These are phyloP conservation scores for Wolfiporia cocos DNA, from an alignment of 1,284 basidiomycete species.

Conservation along the genomic window DNA sequence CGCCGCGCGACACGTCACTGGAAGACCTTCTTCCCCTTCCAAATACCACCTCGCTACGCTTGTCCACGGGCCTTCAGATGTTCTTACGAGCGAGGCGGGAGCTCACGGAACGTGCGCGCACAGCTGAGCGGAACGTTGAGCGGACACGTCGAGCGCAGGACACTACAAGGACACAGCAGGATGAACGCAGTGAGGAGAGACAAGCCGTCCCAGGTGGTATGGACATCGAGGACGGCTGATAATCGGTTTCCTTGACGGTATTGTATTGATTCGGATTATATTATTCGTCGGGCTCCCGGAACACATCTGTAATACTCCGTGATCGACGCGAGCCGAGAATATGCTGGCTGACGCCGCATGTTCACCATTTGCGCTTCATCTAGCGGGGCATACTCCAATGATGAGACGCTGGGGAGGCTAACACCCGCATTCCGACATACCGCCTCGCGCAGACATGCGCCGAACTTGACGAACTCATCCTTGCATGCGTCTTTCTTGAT, in stretches of 20 bases:
- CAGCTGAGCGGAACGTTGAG: constrained; percentile 1
- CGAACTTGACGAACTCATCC: constrained; percentile 73
- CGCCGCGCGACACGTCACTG: constrained; percentile 18
- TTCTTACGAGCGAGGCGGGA: constrained; percentile 41
- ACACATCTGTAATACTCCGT: background rate
- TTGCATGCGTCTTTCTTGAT: constrained; percentile 73
- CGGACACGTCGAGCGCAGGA: constrained; percentile 17
- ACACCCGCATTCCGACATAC: constrained; percentile 29
- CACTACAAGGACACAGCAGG: constrained; percentile 24
- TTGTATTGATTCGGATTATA: constrained; percentile 1
- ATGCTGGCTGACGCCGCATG: no score
- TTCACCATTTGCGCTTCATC: constrained; percentile 66
- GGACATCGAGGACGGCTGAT: constrained; percentile 27
- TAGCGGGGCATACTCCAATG: no score
- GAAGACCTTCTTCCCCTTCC: constrained; percentile 50
- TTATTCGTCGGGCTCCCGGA: background rate
- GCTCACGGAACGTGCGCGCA: constrained; percentile 26
- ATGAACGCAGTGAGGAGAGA: constrained; percentile 14
- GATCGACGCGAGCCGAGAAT: no score
- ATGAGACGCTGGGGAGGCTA: no score
- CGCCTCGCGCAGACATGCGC: constrained; percentile 62
- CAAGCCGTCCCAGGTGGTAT: constrained; percentile 38
- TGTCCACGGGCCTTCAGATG: constrained; percentile 46
- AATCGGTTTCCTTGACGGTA: constrained; percentile 15
- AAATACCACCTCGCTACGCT: constrained; percentile 48